phyloP scores from a whole-genome alignment of 2,329 filamentous ascomycete species.

The Ceratocystis cacaofunesta region DNA sequence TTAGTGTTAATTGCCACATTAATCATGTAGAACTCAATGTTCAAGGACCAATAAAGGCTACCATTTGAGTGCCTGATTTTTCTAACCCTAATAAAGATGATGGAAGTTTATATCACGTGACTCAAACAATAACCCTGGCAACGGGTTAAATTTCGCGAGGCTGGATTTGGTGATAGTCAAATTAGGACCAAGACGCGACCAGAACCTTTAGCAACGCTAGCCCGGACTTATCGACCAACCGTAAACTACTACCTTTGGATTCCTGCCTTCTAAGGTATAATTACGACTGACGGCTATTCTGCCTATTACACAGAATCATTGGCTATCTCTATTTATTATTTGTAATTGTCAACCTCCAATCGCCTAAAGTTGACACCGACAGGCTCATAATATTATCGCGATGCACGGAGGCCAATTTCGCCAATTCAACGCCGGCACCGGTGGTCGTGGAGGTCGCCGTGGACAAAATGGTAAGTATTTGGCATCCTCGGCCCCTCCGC shows the following conservation, averaged over 20 bases:
- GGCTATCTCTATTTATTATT: not conserved
- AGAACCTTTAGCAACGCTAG: not conserved
- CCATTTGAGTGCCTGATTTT: too few species aligned
- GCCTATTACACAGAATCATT: not conserved
- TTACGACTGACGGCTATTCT: not conserved
- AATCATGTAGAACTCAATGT: too few species aligned
- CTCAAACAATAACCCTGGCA: not conserved
- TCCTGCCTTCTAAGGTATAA: not conserved
- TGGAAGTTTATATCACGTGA: not conserved
- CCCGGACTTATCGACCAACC: not conserved
- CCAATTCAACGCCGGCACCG: constrained; percentile 15
- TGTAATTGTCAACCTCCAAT: not conserved
- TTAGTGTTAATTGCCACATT: too few species aligned
- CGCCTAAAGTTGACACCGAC: not conserved
- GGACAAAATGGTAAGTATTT: constrained; percentile 13
- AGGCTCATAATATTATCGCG: not conserved
- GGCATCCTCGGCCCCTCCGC: not conserved
- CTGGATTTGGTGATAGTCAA: constrained; percentile 2
- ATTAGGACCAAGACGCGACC: not conserved
- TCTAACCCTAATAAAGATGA: not conserved
- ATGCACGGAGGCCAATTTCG: constrained; percentile 17
- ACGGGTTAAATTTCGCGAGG: constrained; percentile 8
- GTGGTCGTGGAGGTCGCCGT: constrained; percentile 7
- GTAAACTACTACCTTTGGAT: not conserved
- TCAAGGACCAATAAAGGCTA: too few species aligned